phyloP scores from a whole-genome alignment of 768 basidiomycete genomes.

The Rhizopogon sp. region DNA sequence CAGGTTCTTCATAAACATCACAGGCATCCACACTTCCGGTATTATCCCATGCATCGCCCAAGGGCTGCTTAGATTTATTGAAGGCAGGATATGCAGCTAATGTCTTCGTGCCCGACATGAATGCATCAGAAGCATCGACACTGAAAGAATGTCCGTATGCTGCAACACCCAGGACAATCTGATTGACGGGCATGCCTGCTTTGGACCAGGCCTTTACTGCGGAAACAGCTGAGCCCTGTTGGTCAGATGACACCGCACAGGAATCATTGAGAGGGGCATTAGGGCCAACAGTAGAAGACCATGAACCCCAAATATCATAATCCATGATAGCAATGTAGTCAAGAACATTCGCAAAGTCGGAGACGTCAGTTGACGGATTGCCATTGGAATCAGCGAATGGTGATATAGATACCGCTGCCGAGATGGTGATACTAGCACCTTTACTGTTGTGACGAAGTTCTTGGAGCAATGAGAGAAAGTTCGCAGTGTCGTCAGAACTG shows the following conservation, averaged over 20 bases:
- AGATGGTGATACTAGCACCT: conserved; percentile 57
- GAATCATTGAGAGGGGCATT: conserved; percentile 80
- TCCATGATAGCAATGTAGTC: conserved; percentile 78
- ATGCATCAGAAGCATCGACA: conserved; percentile 19
- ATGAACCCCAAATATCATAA: conserved; percentile 60
- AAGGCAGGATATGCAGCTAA: conserved; percentile 53
- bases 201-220: conserved; percentile 69
- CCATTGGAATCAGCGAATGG: conserved; percentile 64
- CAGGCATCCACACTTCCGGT: conserved; percentile 49
- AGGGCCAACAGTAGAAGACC: conserved; percentile 58
- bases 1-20: conserved; percentile 37
- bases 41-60: conserved; percentile 53
- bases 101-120: conserved; percentile 14
- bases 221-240: conserved; percentile 70
- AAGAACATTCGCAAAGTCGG: conserved; percentile 59
- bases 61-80: conserved; percentile 35
- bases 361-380: conserved; percentile 54
- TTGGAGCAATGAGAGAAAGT: conserved; percentile 75
- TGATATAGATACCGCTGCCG: conserved; percentile 60
- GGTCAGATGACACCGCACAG: conserved; percentile 55
- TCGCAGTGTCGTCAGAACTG: conserved; percentile 61
- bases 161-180: conserved; percentile 82
- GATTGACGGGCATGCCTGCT: conserved; percentile 66
- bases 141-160: conserved; percentile 77
- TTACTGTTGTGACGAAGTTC: conserved; percentile 46